Conservation (phyloP, 768 basidiomycete genomes). For the Suillus lakei region DNA sequence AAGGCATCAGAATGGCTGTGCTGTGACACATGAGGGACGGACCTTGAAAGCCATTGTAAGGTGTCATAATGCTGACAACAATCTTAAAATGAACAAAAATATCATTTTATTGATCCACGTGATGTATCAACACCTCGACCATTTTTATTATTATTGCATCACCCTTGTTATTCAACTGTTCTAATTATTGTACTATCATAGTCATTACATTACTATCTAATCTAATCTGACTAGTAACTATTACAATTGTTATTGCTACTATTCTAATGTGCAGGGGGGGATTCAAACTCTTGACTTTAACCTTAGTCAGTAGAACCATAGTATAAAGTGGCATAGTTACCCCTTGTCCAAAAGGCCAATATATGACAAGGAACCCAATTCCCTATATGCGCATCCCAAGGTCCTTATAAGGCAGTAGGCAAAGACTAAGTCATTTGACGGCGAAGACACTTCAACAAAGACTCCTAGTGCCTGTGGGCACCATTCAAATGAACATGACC, state of each 20-base stretch:
- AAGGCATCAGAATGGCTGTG: conserved; percentile 3
- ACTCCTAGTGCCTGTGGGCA: too few species aligned
- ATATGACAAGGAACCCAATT: background rate
- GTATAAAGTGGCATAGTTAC: background rate
- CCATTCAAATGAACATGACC: background rate
- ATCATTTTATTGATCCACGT: background rate
- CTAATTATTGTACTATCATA: too few species aligned
- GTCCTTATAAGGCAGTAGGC: background rate
- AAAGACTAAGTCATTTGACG: background rate
- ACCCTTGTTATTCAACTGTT: too few species aligned
- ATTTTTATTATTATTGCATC: too few species aligned
- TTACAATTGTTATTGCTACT: background rate
- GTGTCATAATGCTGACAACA: background rate
- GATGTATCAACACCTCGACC: background rate
- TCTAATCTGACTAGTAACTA: too few species aligned
- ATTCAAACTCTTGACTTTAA: background rate
- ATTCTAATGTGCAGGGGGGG: background rate
- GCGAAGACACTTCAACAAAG: background rate
- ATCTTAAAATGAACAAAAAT: background rate
- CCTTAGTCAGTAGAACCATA: background rate
- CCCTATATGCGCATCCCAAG: background rate
- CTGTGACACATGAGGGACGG: background rate
- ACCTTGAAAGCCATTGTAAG: too few species aligned
- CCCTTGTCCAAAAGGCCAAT: background rate
- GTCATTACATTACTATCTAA: too few species aligned